Evolutionary conservation across 495 filamentous ascomycete genomes (phyloP), one percentile per base, ranked within the genome.

Genomic region (Aspergillus avenaceus): DNA sequence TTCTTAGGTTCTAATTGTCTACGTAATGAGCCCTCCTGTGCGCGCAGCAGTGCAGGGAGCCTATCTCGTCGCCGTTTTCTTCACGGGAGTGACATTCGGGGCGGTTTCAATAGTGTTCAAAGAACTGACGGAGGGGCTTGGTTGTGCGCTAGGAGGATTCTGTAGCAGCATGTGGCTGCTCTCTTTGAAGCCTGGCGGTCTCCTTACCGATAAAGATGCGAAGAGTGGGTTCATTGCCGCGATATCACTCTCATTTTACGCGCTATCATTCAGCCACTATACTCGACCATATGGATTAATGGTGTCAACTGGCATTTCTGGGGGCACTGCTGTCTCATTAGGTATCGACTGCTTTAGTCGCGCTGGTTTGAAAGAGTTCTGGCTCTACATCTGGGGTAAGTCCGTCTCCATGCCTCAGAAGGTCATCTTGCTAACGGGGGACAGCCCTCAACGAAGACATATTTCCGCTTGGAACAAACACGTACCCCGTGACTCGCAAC

Each of bases 351-450:
- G 91, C 64, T 95, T 90, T 59, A 91, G 85, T 57, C 75, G 84
- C 42, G 92, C 91, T 11, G 92, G 92, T 0, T 68, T 95, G 56
- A 96, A 93, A 61, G 92, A 97, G 61, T 97, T 97, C 51, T 97
- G 92, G 92, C 76, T 90, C 8, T 97, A 95, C 62, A 80, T 96
- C 26, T 97, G 92, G 92, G 75, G 84, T 86, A 67, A 70, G 80
- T 48, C 14, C 14, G 11, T 44, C 6, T 16, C 29, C 34, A 38
- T 2, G 4, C 50, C 0, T 27, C 36, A 8, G 21, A 46, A 22
- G 21, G 21, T 3, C 12, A 9, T 38, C 13, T 6, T 27, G 54
- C 50, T 56, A 58, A 61, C 47, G 49, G 41, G 27, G 47, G 44
- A 23, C 19, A 87, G 84, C 75, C 43, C 73, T 97, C 28, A 96